Conservation (phyloP, 2,329 filamentous ascomycete genomes). For the Hypoxylon sp. region DNA sequence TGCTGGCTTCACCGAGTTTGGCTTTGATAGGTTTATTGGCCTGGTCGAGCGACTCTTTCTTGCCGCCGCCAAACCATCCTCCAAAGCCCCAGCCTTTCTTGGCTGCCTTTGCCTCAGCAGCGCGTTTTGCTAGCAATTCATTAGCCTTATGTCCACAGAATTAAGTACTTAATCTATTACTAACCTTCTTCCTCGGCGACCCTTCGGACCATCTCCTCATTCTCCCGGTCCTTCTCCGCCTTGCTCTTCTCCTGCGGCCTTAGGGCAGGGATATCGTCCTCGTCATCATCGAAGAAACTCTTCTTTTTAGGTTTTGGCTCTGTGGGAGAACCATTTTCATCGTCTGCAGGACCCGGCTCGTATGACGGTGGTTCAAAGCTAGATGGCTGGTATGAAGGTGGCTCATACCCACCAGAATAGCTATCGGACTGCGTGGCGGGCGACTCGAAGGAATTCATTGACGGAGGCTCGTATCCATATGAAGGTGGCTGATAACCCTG, state of each 20-base stretch:
- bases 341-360: conserved; percentile 65
- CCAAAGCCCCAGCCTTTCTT: conserved; percentile 85
- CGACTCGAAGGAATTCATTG: conserved; percentile 55
- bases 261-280: conserved; percentile 73
- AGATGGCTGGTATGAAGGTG: conserved; percentile 74
- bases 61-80: conserved; percentile 86
- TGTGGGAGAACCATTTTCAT: conserved; percentile 63
- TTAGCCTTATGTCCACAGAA: conserved; percentile 44
- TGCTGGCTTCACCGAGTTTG: conserved; percentile 93
- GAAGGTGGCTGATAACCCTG: conserved; percentile 62
- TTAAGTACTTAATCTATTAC: conserved; percentile 51
- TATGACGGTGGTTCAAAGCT: conserved; percentile 72
- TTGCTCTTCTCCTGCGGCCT: conserved; percentile 72
- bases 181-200: conserved; percentile 83
- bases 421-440: conserved; percentile 52
- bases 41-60: conserved; percentile 68
- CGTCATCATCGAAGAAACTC: conserved; percentile 85
- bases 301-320: conserved; percentile 78
- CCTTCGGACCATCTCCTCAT: conserved; percentile 87
- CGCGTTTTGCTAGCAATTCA: conserved; percentile 70
- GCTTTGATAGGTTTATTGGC: conserved; percentile 83
- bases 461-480: conserved; percentile 68
- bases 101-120: conserved; percentile 64
- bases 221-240: conserved; percentile 80
- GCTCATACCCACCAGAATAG: conserved; percentile 66